These are phyloP conservation scores for Pilobolus umbonatus DNA, from an alignment of 192 early-diverging fungal species.

Conservation along the genomic window DNA sequence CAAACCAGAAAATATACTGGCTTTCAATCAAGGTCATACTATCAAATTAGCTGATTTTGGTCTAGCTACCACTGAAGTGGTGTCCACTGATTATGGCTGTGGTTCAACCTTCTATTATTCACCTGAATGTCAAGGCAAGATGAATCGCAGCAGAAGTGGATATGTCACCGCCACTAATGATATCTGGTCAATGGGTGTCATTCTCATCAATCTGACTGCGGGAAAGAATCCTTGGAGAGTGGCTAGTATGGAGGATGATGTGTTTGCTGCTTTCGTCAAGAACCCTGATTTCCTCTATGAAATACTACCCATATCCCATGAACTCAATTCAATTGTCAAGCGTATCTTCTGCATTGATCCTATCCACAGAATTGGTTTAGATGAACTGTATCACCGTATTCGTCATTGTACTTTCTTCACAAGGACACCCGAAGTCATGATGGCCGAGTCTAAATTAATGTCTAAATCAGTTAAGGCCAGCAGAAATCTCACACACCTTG, in stretches of 20 bases:
- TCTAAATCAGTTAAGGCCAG: background rate
- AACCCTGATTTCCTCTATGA: slow-evolving; percentile 58
- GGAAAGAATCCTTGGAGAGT: slow-evolving; percentile 81
- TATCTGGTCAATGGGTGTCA: slow-evolving; percentile 85
- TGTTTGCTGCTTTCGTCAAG: slow-evolving; percentile 66
- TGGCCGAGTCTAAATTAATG: background rate
- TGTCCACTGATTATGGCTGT: slow-evolving; percentile 84
- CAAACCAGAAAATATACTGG: slow-evolving; percentile 77
- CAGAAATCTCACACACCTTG: background rate
- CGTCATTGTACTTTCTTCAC: slow-evolving; percentile 43
- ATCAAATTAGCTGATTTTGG: slow-evolving; percentile 93
- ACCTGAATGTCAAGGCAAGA: slow-evolving; percentile 64
- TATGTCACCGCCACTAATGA: slow-evolving; percentile 74
- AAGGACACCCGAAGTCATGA: slow-evolving; percentile 23
- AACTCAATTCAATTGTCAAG: slow-evolving; percentile 65
- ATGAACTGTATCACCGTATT: slow-evolving; percentile 39
- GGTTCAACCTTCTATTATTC: slow-evolving; percentile 67
- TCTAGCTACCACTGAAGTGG: slow-evolving; percentile 74
- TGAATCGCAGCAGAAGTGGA: slow-evolving; percentile 34
- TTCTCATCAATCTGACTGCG: slow-evolving; percentile 82
- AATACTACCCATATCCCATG: slow-evolving; percentile 62
- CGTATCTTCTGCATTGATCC: slow-evolving; percentile 73
- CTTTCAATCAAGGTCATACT: slow-evolving; percentile 52
- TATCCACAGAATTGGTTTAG: slow-evolving; percentile 43
- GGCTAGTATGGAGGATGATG: slow-evolving; percentile 65